These are phyloP conservation scores for Aschersonia sp. DNA, from an alignment of 2,329 filamentous ascomycete species.

Conservation along the genomic window DNA sequence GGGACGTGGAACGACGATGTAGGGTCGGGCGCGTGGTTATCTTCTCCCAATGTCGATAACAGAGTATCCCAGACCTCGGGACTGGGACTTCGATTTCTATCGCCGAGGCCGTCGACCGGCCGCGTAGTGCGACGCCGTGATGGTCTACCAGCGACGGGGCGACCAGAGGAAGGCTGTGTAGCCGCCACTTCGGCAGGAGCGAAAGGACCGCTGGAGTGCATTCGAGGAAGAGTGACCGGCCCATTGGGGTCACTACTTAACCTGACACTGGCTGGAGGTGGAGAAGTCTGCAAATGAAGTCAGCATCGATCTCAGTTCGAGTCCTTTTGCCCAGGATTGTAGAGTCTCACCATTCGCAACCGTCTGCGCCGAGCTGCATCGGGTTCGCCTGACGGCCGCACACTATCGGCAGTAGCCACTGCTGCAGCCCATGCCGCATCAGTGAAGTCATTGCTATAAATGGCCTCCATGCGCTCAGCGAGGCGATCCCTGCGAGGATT, in stretches of 20 bases:
- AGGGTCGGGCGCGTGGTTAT: conserved; percentile 64
- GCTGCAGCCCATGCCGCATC: no score
- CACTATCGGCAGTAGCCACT: conserved; percentile 2
- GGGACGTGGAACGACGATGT: conserved; percentile 49
- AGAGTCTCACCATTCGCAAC: background rate
- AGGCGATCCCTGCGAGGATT: conserved; percentile 11
- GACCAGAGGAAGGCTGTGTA: background rate
- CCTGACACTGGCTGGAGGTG: background rate
- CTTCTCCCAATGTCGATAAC: conserved; percentile 64
- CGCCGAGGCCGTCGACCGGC: conserved; percentile 59
- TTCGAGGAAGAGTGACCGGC: background rate
- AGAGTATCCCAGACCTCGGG: conserved; percentile 72
- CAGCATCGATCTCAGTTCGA: background rate
- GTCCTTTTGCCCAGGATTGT: no score
- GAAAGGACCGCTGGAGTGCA: background rate
- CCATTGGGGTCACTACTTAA: background rate
- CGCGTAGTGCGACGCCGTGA: conserved; percentile 2
- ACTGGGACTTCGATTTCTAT: conserved; percentile 71
- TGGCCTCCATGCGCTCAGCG: conserved; percentile 13
- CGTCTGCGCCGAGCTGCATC: background rate
- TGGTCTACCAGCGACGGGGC: background rate
- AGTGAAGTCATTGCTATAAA: conserved; percentile 5
- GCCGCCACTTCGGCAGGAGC: background rate
- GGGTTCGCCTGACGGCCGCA: no score
- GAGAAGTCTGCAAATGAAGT: background rate